Percentiles rank a stretch among this genome's conserved stretches.
phyloP scores from a whole-genome alignment of 139 green algal genomes.

The Asterochloris sp. region DNA sequence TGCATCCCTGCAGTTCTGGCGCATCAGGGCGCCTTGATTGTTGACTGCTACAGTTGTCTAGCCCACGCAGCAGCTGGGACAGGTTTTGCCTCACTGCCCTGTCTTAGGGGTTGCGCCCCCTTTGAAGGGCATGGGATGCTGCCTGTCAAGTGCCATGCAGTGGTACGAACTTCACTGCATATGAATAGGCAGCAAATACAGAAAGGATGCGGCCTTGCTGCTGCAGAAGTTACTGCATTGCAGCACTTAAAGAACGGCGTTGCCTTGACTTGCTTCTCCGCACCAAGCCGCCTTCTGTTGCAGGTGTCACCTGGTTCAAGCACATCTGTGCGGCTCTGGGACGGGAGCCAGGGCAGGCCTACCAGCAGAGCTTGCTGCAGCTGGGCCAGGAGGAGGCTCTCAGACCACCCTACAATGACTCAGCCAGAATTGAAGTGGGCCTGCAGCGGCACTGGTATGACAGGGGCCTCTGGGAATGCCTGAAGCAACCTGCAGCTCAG shows the following conservation, averaged over 20 bases:
- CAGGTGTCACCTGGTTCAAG: constrained; percentile 70
- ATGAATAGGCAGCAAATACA: not conserved
- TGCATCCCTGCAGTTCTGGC: not conserved
- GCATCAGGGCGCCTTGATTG: not conserved
- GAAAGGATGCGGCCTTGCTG: not conserved
- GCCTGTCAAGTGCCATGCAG: not conserved
- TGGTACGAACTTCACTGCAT: not conserved
- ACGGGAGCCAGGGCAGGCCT: constrained; percentile 23
- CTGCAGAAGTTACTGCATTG: not conserved
- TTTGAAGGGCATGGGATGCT: too few relatives aligned
- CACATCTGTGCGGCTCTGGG: constrained; percentile 47
- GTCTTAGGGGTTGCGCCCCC: not conserved
- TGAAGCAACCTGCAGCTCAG: not conserved
- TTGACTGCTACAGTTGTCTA: not conserved
- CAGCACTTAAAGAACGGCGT: not conserved
- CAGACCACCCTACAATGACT: constrained; percentile 43
- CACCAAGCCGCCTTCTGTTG: not conserved
- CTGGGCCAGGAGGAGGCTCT: constrained; percentile 55
- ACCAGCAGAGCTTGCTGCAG: constrained; percentile 33
- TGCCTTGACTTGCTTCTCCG: not conserved
- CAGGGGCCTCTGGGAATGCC: not conserved
- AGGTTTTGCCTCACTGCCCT: not conserved
- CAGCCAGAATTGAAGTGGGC: constrained; percentile 21
- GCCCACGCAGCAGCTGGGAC: not conserved
- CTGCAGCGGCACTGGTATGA: constrained; percentile 26